A percentile compares a stretch with the other conserved stretches of the same genome.
Evolutionary conservation across 2,329 filamentous ascomycete genomes (phyloP).

Genomic region (Ophiostoma montium): DNA sequence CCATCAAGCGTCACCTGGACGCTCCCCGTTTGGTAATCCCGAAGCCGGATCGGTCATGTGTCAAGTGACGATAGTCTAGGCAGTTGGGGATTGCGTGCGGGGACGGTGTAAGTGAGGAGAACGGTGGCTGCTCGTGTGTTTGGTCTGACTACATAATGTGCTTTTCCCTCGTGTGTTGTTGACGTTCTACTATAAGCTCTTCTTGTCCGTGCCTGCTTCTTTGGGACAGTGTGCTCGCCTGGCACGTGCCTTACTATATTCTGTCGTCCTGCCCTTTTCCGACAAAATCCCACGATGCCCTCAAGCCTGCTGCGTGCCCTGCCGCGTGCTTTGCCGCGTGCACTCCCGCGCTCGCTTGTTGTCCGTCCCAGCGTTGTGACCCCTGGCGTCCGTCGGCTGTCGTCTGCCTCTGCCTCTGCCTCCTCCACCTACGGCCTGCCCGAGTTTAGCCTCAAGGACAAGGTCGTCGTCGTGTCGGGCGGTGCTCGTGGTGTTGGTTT

Average conservation of each 20-base stretch:
- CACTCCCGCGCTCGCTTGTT: background rate
- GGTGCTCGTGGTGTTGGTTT: slow-evolving; percentile 65
- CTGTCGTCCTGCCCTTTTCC: background rate
- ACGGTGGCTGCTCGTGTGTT: too few relatives aligned
- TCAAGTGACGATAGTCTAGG: background rate
- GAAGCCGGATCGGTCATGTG: background rate
- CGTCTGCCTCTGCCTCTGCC: background rate
- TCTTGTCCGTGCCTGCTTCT: too few relatives aligned
- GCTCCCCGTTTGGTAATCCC: background rate
- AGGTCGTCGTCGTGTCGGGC: slow-evolving; percentile 63
- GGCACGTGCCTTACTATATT: background rate
- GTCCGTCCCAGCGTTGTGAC: background rate
- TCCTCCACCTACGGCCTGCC: slow-evolving; percentile 29
- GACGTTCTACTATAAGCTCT: too few relatives aligned
- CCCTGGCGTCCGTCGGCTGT: background rate
- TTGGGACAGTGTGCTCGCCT: too few relatives aligned
- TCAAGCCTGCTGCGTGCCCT: background rate
- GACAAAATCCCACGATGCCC: background rate
- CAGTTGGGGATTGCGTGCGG: background rate
- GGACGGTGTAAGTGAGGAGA: too few relatives aligned
- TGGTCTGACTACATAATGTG: too few relatives aligned
- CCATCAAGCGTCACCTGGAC: background rate
- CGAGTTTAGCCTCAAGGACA: slow-evolving; percentile 63
- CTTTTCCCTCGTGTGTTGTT: too few relatives aligned
- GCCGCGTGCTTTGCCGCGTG: background rate